Conservation (phyloP, 1,139 yeast species). For the Hansenula sp. region DNA sequence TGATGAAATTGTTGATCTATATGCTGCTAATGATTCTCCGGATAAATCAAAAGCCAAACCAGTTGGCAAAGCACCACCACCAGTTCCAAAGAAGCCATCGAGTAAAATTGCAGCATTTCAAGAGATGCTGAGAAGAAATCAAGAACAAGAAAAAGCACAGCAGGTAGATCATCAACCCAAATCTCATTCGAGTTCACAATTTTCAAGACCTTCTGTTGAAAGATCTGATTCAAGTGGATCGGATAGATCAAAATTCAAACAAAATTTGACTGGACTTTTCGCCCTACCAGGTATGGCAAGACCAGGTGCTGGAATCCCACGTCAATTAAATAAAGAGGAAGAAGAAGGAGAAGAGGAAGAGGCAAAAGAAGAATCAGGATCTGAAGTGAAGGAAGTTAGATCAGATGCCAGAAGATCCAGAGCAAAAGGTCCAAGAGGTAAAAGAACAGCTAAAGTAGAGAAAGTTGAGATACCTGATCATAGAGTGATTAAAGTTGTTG, state of each 20-base stretch:
- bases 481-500: slow-evolving; percentile 21
- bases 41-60: background rate
- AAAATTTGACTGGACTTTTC: slow-evolving; percentile 54
- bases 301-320: slow-evolving; percentile 17
- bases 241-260: slow-evolving; percentile 42
- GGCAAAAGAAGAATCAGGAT: slow-evolving; percentile 14
- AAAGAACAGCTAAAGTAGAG: slow-evolving; percentile 65
- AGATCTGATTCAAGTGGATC: slow-evolving; percentile 4
- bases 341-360: slow-evolving; percentile 8
- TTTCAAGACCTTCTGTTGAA: slow-evolving; percentile 5
- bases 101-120: slow-evolving; percentile 79
- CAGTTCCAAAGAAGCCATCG: slow-evolving; percentile 71
- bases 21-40: background rate
- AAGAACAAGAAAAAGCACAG: slow-evolving; percentile 24
- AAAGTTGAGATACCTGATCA: slow-evolving; percentile 39
- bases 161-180: slow-evolving; percentile 1
- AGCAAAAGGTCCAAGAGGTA: slow-evolving; percentile 74
- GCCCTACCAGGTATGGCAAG: slow-evolving; percentile 64
- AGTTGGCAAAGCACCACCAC: slow-evolving; percentile 46
- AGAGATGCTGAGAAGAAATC: slow-evolving; percentile 55
- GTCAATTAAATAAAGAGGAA: slow-evolving; percentile 6
- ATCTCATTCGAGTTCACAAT: background rate
- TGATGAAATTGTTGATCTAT: background rate
- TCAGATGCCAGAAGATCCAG: slow-evolving; percentile 44
- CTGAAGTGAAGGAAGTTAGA: slow-evolving; percentile 7